Evolutionary conservation across 2,329 filamentous ascomycete species (phyloP), one percentile per base, ranked within the genome.

Genomic region (Apiospora sp.): DNA sequence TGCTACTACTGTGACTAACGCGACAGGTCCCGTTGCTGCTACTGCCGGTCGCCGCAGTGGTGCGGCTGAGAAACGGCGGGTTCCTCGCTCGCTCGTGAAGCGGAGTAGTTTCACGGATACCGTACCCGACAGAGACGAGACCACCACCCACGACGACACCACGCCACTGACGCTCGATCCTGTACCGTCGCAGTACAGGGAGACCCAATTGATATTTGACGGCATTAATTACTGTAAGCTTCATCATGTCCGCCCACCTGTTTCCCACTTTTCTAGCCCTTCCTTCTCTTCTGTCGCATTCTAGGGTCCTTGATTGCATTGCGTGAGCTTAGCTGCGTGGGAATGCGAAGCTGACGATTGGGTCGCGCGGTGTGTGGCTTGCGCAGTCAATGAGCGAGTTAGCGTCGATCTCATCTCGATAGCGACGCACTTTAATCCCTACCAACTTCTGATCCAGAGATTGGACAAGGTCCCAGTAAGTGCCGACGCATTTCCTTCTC

Each of bases 381-480:
- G 58, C 58, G 22, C 14, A 74, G 73, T 72, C 67, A 74, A 74
- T 43, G 68, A 74, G 46, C 71, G 71, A 58, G 72, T 74, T 30
- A 71, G 73, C 64, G 49, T 67, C 5, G 71, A 72, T 49, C 71
- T 74, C 6, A 51, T 74, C 24, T 72, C 58, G 22, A 67, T 72
- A 43, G 68, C 70, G 49, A 69, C 69, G 7, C 73, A 74, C 37
- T 74, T 72, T 37, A 74, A 74, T 16, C 73, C 73, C 12, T 74
- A 74, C 67, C 67, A 67, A 43, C 71, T 74, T 58, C 68, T 72
- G 30, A 34, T 74, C 3, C 51, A 69, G 14, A 64, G 69, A 22
- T 46, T 73, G n/a, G 68, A 73, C 30, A 44, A 41, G 27, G 68
- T 74, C 4, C 73, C 73, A 1, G 71, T 71, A 14, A 41, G 58